Evolutionary conservation across 2,329 filamentous ascomycete species (phyloP), one percentile per base, ranked within the genome.

Genomic region (Dactylella cylindrospora): DNA sequence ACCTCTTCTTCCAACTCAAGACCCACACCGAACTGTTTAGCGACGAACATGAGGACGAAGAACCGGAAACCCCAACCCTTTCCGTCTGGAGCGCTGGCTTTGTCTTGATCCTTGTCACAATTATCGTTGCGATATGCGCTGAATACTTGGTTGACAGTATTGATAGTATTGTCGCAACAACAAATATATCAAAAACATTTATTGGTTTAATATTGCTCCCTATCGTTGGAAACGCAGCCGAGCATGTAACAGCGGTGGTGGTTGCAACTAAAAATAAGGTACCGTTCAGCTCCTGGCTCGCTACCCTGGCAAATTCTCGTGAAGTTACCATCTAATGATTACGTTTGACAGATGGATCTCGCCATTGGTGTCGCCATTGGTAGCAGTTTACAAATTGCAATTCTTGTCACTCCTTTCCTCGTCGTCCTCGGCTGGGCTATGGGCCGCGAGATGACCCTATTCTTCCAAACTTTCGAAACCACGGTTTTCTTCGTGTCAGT

Each of bases 311-410:
- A n/a, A n/a, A n/a, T 52, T 38, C 15, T 15, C 10, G n/a, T 13
- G 12, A n/a, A 25, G 15, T 1, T 19, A 41, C n/a, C 26, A 13
- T 31, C 28, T 31, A 3, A 12, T 3, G 26, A 13, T 5, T 19
- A n/a, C 12, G 25, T 19, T 29, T 32, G 20, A 45, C 22, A 79
- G 71, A 79, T 79, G 77, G 77, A 79, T 65, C 71, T 77, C 31
- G 83, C 87, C 23, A 87, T 91, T 76, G 85, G 85, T 33, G 86
- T 91, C 44, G 87, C 87, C 22, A 86, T 91, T 69, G 87, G 87
- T 38, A 88, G 84, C 59, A 88, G 84, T 72, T 84, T 91, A 71
- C 87, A 91, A 73, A 91, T 91, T 68, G 86, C 87, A 17, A 77
- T 91, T 38, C 83, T 90, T 36, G 86, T 91, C 40, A 90, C 87